These are phyloP conservation scores for Cytospora leucostoma DNA, from an alignment of 2,329 filamentous ascomycete species.

Conservation along the genomic window DNA sequence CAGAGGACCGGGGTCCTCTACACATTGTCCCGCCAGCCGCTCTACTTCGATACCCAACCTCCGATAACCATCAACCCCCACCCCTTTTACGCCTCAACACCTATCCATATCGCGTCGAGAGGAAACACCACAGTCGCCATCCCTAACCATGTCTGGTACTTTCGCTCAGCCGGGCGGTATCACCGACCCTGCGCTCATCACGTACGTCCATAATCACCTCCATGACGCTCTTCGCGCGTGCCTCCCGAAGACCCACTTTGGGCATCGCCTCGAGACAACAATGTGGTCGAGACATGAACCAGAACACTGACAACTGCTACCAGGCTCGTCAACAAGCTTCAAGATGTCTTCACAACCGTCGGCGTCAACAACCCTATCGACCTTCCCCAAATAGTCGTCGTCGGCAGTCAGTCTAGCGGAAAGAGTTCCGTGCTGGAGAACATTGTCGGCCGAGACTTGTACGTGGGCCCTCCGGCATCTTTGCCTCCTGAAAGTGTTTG, in stretches of 20 bases:
- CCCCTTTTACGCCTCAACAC: slow-evolving; percentile 6
- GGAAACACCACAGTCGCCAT: background rate
- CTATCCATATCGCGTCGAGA: slow-evolving; percentile 16
- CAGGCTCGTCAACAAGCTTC: slow-evolving; percentile 94
- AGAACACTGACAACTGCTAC: slow-evolving; percentile 32
- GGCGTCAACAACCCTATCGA: slow-evolving; percentile 99
- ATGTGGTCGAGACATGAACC: background rate
- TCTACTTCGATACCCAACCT: slow-evolving; percentile 16
- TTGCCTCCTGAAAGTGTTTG: background rate
- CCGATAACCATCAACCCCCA: slow-evolving; percentile 4
- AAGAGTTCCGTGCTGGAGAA: slow-evolving; percentile 99
- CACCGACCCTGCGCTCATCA: slow-evolving; percentile 67
- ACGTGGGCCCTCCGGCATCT: slow-evolving; percentile 45
- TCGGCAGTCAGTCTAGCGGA: slow-evolving; percentile 97
- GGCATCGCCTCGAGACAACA: background rate
- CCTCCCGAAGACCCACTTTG: background rate
- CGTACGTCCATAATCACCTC: slow-evolving; percentile 45
- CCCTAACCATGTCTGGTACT: slow-evolving; percentile 25
- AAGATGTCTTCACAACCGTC: slow-evolving; percentile 98
- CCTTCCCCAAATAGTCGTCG: slow-evolving; percentile 95
- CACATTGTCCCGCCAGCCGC: slow-evolving; percentile 19
- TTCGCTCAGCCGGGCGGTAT: slow-evolving; percentile 53
- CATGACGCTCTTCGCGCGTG: slow-evolving; percentile 16
- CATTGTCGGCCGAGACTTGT: slow-evolving; percentile 99
- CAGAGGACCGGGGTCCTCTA: slow-evolving; percentile 6